Conservation (phyloP, 331 rosid genomes). For the Quercus phellos region DNA sequence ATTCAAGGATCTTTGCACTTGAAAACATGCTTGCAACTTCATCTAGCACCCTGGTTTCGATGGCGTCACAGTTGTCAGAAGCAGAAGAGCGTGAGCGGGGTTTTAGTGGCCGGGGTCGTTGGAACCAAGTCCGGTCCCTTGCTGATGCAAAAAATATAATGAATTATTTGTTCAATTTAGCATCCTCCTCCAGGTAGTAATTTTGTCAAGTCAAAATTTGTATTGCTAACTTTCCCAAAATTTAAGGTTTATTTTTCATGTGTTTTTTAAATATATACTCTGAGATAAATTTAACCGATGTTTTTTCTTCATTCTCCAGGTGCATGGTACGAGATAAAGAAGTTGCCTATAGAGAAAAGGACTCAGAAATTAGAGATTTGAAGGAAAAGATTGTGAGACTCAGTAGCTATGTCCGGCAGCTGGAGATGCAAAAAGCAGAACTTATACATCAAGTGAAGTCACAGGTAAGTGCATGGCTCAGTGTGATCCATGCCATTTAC, state of each 20-base stretch:
- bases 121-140: slow-evolving; percentile 81
- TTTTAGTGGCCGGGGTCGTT: slow-evolving; percentile 78
- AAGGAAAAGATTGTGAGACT: slow-evolving; percentile 68
- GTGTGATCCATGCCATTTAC: neutral
- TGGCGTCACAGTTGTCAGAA: slow-evolving; percentile 91
- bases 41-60: slow-evolving; percentile 71
- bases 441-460: slow-evolving; percentile 56
- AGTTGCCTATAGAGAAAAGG: slow-evolving; percentile 66
- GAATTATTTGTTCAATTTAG: slow-evolving; percentile 72
- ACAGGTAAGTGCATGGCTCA: slow-evolving; percentile 30
- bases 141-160: slow-evolving; percentile 74
- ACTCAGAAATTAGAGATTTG: slow-evolving; percentile 65
- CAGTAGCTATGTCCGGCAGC: slow-evolving; percentile 49
- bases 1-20: slow-evolving; percentile 76
- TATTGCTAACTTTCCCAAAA: neutral
- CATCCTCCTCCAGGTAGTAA: slow-evolving; percentile 76
- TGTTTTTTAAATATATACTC: neutral
- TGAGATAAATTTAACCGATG: neutral
- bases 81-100: slow-evolving; percentile 81
- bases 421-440: slow-evolving; percentile 58
- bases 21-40: slow-evolving; percentile 86
- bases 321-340: slow-evolving; percentile 68
- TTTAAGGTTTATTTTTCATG: neutral
- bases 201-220: neutral
- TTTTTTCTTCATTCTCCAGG: slow-evolving; percentile 29